phyloP scores from a whole-genome alignment of 176 grass and related monocot genomes.

The Secale cereale region DNA sequence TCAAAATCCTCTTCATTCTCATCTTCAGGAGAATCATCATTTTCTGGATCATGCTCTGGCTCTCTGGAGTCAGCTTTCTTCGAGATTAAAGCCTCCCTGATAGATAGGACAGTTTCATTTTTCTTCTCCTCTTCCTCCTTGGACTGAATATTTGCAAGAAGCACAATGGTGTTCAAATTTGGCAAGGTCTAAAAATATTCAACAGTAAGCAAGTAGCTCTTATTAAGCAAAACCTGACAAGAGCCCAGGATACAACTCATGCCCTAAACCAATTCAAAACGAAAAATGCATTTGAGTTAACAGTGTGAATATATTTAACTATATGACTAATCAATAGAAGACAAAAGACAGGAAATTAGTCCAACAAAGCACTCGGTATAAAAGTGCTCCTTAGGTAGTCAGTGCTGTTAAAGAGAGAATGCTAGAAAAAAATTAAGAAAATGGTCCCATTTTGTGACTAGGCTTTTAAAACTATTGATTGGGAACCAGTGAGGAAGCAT shows the following conservation, averaged over 20 bases:
- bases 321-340: not conserved
- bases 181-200: constrained; percentile 2
- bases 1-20: constrained; percentile 84
- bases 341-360: not conserved
- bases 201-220: constrained; percentile 16
- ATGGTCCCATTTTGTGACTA: constrained; percentile 13
- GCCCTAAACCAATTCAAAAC: not conserved
- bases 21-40: constrained; percentile 53
- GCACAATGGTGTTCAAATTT: constrained; percentile 6
- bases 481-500: not conserved
- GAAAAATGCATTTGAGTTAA: not conserved
- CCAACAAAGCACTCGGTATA: not conserved
- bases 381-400: not conserved
- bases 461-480: not conserved
- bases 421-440: constrained; percentile 3
- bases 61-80: constrained; percentile 63
- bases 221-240: constrained; percentile 24
- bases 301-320: not conserved
- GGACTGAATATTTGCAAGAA: constrained; percentile 47
- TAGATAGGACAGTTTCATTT: constrained; percentile 62
- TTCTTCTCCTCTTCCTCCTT: constrained; percentile 71
- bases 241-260: constrained; percentile 17
- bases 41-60: constrained; percentile 28
- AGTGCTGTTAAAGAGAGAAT: not conserved
- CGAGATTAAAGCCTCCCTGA: constrained; percentile 71